phyloP scores from a whole-genome alignment of 805 yeast genomes.

The Candida chilensis region DNA sequence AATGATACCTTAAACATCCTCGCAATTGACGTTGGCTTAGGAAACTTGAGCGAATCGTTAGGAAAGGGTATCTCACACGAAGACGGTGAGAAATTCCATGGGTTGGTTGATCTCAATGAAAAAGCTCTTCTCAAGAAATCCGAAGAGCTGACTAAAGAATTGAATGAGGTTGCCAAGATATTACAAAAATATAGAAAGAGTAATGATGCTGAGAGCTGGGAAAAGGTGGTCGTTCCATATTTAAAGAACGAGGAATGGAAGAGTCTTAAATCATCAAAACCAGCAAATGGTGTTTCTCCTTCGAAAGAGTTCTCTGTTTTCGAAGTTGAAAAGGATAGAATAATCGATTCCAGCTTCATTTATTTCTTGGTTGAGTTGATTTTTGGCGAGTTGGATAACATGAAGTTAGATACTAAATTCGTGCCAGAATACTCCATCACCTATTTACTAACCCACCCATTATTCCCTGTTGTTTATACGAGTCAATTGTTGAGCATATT shows the following conservation, averaged over 20 bases:
- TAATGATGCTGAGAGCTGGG: slow-evolving; percentile 15
- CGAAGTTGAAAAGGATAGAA: slow-evolving; percentile 58
- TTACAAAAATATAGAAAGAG: slow-evolving; percentile 6
- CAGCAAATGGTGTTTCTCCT: no score
- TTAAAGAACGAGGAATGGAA: slow-evolving; percentile 16
- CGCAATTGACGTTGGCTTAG: slow-evolving; percentile 54
- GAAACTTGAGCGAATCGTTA: slow-evolving; percentile 58
- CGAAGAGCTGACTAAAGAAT: not conserved
- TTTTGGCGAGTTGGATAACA: slow-evolving; percentile 15
- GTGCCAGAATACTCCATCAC: slow-evolving; percentile 53
- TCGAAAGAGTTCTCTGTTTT: slow-evolving; percentile 27
- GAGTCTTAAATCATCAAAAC: slow-evolving; percentile 6
- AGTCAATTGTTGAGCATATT: slow-evolving; percentile 45
- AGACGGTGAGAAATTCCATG: not conserved
- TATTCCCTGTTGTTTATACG: slow-evolving; percentile 59
- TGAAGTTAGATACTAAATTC: slow-evolving; percentile 18
- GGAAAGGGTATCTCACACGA: slow-evolving; percentile 42
- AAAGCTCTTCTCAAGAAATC: no score
- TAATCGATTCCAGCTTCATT: slow-evolving; percentile 52
- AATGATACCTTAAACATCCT: slow-evolving; percentile 32
- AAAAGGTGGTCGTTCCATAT: slow-evolving; percentile 14
- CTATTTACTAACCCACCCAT: slow-evolving; percentile 79
- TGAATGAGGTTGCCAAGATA: no score
- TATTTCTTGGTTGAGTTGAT: slow-evolving; percentile 32
- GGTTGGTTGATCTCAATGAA: not conserved